phyloP scores from a whole-genome alignment of 192 early-diverging fungal genomes.

The Chytriomyces sp. region DNA sequence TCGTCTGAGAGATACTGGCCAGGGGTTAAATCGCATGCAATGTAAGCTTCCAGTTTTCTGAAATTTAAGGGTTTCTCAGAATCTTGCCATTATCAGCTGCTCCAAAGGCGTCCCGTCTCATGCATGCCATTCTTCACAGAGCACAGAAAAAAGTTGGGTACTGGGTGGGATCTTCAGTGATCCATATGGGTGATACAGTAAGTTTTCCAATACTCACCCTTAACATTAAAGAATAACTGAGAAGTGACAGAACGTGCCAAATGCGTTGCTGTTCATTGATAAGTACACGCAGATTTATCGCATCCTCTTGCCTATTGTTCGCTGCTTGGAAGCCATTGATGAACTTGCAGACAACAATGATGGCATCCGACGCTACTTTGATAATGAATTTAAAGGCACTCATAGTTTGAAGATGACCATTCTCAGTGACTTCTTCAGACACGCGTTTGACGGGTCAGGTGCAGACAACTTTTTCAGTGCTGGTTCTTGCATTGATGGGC shows the following conservation, averaged over 20 bases:
- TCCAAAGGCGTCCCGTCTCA: constrained; percentile 76
- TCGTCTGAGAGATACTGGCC: constrained; percentile 92
- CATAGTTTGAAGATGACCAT: constrained; percentile 72
- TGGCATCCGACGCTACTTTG: constrained; percentile 69
- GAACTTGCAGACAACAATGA: constrained; percentile 54
- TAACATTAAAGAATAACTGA: not conserved
- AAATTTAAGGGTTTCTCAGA: constrained; percentile 5
- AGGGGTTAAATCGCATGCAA: constrained; percentile 96
- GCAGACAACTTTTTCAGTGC: constrained; percentile 63
- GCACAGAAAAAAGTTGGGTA: constrained; percentile 79
- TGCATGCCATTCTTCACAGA: constrained; percentile 87
- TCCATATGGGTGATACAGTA: constrained; percentile 92
- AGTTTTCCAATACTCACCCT: not conserved
- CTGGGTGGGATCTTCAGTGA: constrained; percentile 95
- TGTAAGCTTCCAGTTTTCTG: constrained; percentile 12
- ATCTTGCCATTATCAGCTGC: constrained; percentile 47
- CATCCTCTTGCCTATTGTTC: constrained; percentile 87
- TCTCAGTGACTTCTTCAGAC: constrained; percentile 91
- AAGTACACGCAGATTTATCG: constrained; percentile 97
- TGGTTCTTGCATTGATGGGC: constrained; percentile 86
- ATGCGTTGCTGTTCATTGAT: constrained; percentile 93
- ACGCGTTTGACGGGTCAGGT: constrained; percentile 96
- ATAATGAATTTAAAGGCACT: constrained; percentile 67
- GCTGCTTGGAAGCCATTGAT: constrained; percentile 74
- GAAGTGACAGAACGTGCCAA: constrained; percentile 80